These are phyloP conservation scores for Brassica juncea DNA, from an alignment of 345 rosid genomes.

Conservation along the genomic window DNA sequence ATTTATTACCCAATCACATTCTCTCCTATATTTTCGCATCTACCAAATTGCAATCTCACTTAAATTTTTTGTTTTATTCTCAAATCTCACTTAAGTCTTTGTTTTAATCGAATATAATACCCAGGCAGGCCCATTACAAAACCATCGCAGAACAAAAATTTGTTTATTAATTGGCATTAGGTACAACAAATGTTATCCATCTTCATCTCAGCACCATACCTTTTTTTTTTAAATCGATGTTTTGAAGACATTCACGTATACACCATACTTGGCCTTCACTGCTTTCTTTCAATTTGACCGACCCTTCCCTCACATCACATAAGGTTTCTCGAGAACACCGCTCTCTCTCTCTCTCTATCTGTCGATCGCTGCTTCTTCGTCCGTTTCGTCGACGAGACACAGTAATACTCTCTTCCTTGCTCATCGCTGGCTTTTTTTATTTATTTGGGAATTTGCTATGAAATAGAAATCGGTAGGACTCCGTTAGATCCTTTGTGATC, in stretches of 20 bases:
- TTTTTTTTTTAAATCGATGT: neutral
- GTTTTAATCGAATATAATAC: neutral
- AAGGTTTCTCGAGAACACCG: too few relatives aligned
- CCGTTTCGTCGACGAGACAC: too few relatives aligned
- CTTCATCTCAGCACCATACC: slow-evolving; percentile 25
- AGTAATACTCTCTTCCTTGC: too few relatives aligned
- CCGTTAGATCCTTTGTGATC: too few relatives aligned
- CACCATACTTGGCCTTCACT: neutral
- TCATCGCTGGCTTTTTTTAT: too few relatives aligned
- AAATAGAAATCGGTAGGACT: too few relatives aligned
- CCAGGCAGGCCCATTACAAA: slow-evolving; percentile 1
- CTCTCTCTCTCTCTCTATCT: neutral
- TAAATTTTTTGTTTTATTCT: neutral
- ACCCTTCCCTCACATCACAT: too few relatives aligned
- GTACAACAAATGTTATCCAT: slow-evolving; percentile 38
- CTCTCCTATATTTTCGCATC: slow-evolving; percentile 5
- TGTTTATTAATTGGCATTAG: slow-evolving; percentile 31
- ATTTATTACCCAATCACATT: neutral
- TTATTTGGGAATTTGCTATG: too few relatives aligned
- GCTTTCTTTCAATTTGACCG: neutral
- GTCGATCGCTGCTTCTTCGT: too few relatives aligned
- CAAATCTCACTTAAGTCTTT: neutral
- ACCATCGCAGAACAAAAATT: neutral
- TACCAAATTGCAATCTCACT: slow-evolving; percentile 20
- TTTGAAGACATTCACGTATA: neutral